phyloP scores from a whole-genome alignment of 2,329 filamentous ascomycete genomes.

The Pyricularia grisea region DNA sequence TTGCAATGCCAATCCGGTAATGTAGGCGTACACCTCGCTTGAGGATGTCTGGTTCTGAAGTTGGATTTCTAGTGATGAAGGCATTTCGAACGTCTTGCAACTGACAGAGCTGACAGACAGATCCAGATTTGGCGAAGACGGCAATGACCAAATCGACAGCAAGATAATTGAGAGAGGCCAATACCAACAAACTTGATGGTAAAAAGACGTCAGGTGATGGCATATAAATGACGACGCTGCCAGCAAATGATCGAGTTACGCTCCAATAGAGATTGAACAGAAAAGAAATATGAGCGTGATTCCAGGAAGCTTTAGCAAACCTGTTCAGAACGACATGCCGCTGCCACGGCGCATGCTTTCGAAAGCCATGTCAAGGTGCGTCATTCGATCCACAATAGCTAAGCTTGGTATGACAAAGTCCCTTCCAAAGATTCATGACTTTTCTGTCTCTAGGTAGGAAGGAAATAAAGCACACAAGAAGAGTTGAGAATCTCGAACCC shows the following conservation, averaged over 20 bases:
- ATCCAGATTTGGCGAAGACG: background rate
- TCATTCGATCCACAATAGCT: background rate
- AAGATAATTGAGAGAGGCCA: background rate
- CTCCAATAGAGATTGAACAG: background rate
- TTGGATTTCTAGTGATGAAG: constrained; percentile 38
- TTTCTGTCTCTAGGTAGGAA: background rate
- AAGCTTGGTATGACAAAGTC: background rate
- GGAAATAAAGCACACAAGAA: background rate
- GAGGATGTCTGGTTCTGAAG: constrained; percentile 47
- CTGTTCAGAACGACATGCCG: background rate
- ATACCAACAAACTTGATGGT: background rate
- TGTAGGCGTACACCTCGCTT: constrained; percentile 49
- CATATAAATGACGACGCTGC: background rate
- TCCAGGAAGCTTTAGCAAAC: background rate
- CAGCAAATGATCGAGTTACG: background rate
- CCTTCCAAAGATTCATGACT: background rate
- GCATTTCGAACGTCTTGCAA: constrained; percentile 18
- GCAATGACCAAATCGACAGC: background rate
- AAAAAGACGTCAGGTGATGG: background rate
- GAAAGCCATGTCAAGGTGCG: background rate
- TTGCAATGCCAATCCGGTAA: constrained; percentile 53
- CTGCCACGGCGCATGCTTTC: background rate
- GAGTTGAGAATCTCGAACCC: background rate
- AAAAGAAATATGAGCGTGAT: background rate
- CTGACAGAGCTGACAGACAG: too few species aligned